phyloP scores from a whole-genome alignment of 1,139 yeast species.

The Ashbya aceris region DNA sequence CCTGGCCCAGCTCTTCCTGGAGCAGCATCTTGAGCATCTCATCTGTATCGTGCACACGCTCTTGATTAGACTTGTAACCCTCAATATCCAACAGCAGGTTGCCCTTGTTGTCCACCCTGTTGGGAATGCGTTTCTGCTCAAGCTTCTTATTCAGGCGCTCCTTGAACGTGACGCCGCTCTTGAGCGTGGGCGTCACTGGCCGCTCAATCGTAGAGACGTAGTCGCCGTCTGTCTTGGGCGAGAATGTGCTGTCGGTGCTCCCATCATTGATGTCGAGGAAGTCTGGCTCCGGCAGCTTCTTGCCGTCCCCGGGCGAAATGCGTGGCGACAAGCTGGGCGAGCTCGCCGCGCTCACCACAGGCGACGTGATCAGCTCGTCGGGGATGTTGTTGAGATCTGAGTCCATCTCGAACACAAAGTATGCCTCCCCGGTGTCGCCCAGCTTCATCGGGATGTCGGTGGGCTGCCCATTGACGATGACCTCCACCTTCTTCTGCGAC shows the following conservation, averaged over 20 bases:
- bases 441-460: slow-evolving; percentile 90
- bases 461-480: slow-evolving; percentile 71
- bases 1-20: slow-evolving; percentile 58
- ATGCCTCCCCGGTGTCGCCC: slow-evolving; percentile 97
- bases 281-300: slow-evolving; percentile 45
- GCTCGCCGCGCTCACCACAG: slow-evolving; percentile 73
- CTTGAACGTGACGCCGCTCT: slow-evolving; percentile 25
- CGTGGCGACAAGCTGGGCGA: slow-evolving; percentile 55
- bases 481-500: slow-evolving; percentile 89
- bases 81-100: slow-evolving; percentile 89
- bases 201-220: slow-evolving; percentile 7
- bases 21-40: slow-evolving; percentile 63
- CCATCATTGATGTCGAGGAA: slow-evolving; percentile 34
- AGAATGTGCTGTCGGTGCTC: slow-evolving; percentile 7
- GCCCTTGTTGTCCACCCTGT: slow-evolving; percentile 82
- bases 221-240: slow-evolving; percentile 3
- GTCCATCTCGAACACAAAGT: slow-evolving; percentile 85
- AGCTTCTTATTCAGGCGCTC: slow-evolving; percentile 55
- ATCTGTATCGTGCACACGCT: slow-evolving; percentile 60
- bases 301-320: neutral
- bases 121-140: slow-evolving; percentile 69
- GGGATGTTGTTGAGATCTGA: slow-evolving; percentile 53
- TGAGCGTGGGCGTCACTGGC: slow-evolving; percentile 17
- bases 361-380: slow-evolving; percentile 74
- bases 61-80: slow-evolving; percentile 85